Base-by-base conservation (phyloP, 106 monocot genomes). In the Acorus gramineus region DNA sequence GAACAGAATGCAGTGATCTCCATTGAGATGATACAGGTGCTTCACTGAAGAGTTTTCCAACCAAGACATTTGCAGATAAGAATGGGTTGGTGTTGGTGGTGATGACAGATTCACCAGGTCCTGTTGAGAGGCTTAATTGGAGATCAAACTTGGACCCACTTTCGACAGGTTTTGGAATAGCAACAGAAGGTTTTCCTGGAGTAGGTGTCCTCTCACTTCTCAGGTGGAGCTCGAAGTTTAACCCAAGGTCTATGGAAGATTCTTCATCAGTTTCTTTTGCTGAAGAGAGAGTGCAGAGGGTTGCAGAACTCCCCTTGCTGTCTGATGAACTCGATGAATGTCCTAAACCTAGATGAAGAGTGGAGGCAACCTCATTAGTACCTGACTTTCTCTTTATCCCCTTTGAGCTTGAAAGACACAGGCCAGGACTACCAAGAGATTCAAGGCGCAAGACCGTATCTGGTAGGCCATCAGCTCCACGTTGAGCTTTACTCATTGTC, bases 251-350 rank as follows among this genome's bases (percentile, higher is more conserved):
- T 9, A 54, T 11, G 8, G 82, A 76, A 4, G 77, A 77, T 55
- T 67, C 80, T 56, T 83, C 82, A 7, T 89, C 79, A 50, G 67
- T 71, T 44, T 70, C 80, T 65, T 70, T 70, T 3, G 50, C 61
- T 47, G 74, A 82, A 50, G 78, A 76, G 55, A 66, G 61, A 13
- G 77, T 74, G 64, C 75, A 77, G 28, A 28, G 28, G 28, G 28
- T 28, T 28, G 28, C 28, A 60, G 85, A 75, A 56, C 85, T 85
- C 6, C 75, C 50, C 70, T 85, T 90, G 67, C 82, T 82, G 51
- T 70, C 78, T 4, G 82, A 82, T 11, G 64, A 72, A 62, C 77
- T 75, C 46, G 79, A 53, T 51, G 79, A 76, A 9, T 43, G 55
- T 6, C 66, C 73, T 57, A 77, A 69, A 77, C 64, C 77, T 4